Conservation (phyloP, 805 yeast species). For the Candida schatavii region DNA sequence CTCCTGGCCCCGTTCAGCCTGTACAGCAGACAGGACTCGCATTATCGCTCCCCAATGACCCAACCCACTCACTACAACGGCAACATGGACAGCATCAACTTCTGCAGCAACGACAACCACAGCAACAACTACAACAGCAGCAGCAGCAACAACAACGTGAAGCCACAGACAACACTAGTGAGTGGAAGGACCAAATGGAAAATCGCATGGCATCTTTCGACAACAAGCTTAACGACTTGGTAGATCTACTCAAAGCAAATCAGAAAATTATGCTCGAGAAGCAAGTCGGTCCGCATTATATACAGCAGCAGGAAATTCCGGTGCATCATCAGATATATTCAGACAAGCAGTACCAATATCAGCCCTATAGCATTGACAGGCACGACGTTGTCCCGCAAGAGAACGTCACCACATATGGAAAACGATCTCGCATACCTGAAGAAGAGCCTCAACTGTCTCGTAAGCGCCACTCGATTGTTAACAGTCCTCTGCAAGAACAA, state of each 20-base stretch:
- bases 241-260: slow-evolving; percentile 31
- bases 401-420: background rate
- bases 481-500: background rate
- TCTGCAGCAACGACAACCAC: background rate
- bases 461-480: background rate
- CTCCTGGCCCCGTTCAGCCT: no score
- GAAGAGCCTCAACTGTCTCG: background rate
- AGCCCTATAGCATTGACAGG: background rate
- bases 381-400: background rate
- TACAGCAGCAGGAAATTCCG: background rate
- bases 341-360: background rate
- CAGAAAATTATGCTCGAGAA: slow-evolving; percentile 26
- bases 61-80: no score
- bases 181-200: slow-evolving; percentile 37
- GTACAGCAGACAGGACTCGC: no score
- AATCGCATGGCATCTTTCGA: slow-evolving; percentile 34
- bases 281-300: slow-evolving; percentile 8
- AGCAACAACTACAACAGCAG: background rate
- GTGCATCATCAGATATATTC: background rate
- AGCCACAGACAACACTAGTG: slow-evolving; percentile 7
- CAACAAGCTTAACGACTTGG: slow-evolving; percentile 34
- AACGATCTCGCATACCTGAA: background rate
- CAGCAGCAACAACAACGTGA: background rate
- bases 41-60: no score
- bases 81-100: background rate